These are phyloP conservation scores for Sicyos edulis DNA, from an alignment of 306 rosid species.

Conservation along the genomic window DNA sequence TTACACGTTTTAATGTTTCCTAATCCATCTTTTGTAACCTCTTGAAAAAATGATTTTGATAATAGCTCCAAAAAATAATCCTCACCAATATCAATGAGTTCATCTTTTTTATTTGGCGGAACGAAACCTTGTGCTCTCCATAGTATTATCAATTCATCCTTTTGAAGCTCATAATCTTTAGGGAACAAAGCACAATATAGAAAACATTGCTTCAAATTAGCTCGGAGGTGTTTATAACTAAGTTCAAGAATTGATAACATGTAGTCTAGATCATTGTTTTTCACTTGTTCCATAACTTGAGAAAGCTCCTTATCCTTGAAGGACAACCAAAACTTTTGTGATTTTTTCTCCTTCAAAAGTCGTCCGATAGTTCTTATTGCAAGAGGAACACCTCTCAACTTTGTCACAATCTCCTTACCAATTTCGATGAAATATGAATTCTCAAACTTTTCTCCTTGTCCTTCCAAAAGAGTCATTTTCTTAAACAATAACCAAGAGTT, in stretches of 20 bases:
- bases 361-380: not conserved
- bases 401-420: conserved; percentile 20
- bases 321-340: not conserved
- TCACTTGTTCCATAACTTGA: not conserved
- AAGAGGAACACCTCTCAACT: conserved; percentile 22
- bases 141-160: not conserved
- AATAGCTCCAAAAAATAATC: conserved; percentile 4
- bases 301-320: conserved; percentile 5
- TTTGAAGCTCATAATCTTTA: not conserved
- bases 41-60: conserved; percentile 15
- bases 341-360: not conserved
- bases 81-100: conserved; percentile 2
- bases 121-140: conserved; percentile 38
- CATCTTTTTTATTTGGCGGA: not conserved
- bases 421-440: not conserved
- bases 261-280: not conserved
- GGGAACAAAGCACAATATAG: conserved; percentile 12
- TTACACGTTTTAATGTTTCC: not conserved
- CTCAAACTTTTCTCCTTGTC: not conserved
- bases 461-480: not conserved
- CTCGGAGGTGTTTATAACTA: not conserved
- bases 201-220: conserved; percentile 18
- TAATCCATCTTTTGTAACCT: not conserved
- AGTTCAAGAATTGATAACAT: not conserved
- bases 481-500: conserved; percentile 17